Percentiles rank a stretch among this genome's conserved stretches.
Evolutionary conservation across 2,329 filamentous ascomycete species (phyloP).

Genomic region (Aspergillus sp.): DNA sequence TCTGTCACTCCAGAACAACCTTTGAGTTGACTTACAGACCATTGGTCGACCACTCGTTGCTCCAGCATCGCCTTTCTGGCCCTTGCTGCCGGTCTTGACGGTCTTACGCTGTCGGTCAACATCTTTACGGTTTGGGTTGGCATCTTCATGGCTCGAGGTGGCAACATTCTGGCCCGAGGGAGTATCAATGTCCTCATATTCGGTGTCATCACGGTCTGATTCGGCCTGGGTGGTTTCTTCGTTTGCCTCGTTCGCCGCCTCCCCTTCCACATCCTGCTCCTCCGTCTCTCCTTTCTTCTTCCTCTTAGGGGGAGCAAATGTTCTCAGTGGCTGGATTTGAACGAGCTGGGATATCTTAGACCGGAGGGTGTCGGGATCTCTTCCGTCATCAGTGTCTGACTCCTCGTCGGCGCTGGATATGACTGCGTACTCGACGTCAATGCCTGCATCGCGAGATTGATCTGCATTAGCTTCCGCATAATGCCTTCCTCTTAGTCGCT

Average conservation of each 20-base stretch:
- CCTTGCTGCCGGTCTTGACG: neutral
- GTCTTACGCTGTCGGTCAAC: too few species aligned
- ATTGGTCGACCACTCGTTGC: constrained; percentile 1
- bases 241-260: neutral
- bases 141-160: neutral
- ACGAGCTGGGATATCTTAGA: constrained; percentile 13
- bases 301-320: neutral
- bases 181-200: constrained; percentile 10
- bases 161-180: constrained; percentile 10
- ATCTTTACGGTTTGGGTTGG: neutral
- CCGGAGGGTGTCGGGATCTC: constrained; percentile 16
- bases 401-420: constrained; percentile 18
- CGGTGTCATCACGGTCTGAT: constrained; percentile 7
- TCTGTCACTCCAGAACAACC: constrained; percentile 14
- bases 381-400: constrained; percentile 11
- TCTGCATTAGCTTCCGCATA: constrained; percentile 19
- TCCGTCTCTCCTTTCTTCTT: neutral
- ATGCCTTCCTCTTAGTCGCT: constrained; percentile 29
- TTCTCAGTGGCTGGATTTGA: constrained; percentile 5
- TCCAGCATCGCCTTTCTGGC: neutral
- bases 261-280: neutral
- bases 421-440: constrained; percentile 10
- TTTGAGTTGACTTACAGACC: constrained; percentile 11
- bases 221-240: neutral
- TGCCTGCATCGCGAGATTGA: neutral